These are phyloP conservation scores for Selaginella moellendorffii DNA, from an alignment of 75 land plant genomes.

Conservation along the genomic window DNA sequence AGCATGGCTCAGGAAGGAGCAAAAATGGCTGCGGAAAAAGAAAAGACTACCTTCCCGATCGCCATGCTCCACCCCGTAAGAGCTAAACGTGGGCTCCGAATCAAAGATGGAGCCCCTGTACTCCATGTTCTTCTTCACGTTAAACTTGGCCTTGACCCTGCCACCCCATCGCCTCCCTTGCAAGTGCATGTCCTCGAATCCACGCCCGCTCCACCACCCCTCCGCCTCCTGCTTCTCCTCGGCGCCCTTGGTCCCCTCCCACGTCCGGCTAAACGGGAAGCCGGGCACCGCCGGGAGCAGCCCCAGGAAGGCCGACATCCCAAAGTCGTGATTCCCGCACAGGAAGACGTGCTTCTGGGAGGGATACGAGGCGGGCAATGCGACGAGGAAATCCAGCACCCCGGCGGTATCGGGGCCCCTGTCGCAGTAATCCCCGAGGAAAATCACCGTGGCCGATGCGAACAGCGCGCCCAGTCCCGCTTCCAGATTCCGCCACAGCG, in stretches of 20 bases:
- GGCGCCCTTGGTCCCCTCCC: constrained; percentile 57
- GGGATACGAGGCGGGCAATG: constrained; percentile 52
- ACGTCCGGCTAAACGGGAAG: constrained; percentile 26
- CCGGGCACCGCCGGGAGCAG: constrained; percentile 40
- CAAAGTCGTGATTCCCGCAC: constrained; percentile 87
- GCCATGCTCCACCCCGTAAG: constrained; percentile 85
- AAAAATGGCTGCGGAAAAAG: neutral
- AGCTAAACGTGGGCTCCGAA: constrained; percentile 67
- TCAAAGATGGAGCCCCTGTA: constrained; percentile 84
- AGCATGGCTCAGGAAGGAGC: constrained; percentile 3
- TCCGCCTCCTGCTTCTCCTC: constrained; percentile 44
- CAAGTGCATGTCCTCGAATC: constrained; percentile 64
- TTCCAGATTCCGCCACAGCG: constrained; percentile 67
- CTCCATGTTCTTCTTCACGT: constrained; percentile 44
- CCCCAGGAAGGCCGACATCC: constrained; percentile 67
- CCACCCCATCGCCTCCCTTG: constrained; percentile 89
- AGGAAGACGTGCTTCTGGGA: constrained; percentile 72
- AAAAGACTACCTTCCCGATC: constrained; percentile 40
- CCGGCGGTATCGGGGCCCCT: constrained; percentile 64
- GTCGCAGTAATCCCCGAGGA: constrained; percentile 91
- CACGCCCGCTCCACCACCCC: constrained; percentile 74
- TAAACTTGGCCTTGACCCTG: constrained; percentile 29
- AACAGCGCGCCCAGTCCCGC: constrained; percentile 27
- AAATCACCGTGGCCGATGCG: constrained; percentile 46
- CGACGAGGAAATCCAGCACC: constrained; percentile 67